A percentile compares a stretch with the other conserved stretches of the same genome.
Conservation (phyloP, 208 protist species). For the Novymonas esmeraldas region DNA sequence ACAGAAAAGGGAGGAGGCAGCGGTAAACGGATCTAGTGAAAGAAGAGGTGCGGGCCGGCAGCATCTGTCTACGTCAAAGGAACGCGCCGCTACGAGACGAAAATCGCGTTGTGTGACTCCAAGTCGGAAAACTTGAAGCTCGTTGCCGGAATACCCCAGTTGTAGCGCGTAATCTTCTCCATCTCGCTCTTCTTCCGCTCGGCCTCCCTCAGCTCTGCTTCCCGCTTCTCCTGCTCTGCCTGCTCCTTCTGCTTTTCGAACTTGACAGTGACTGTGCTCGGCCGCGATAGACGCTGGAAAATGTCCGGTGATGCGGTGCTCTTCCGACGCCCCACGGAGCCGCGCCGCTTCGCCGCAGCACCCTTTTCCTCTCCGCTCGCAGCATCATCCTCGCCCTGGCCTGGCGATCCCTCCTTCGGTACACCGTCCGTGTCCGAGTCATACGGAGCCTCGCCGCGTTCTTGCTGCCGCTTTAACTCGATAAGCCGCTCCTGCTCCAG, state of each 20-base stretch:
- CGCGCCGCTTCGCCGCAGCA: constrained; percentile 1
- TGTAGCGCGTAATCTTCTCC: constrained; percentile 32
- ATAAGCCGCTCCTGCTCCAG: constrained; percentile 34
- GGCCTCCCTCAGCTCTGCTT: constrained; percentile 21
- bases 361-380: constrained; percentile 6
- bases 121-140: constrained; percentile 57
- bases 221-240: constrained; percentile 30
- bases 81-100: background rate
- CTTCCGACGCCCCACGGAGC: constrained; percentile 2
- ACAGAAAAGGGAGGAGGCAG: no score
- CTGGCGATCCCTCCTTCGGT: background rate
- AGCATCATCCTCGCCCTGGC: background rate
- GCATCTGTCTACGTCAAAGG: background rate
- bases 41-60: no score
- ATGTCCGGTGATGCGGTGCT: constrained; percentile 31
- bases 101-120: constrained; percentile 49
- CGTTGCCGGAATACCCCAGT: constrained; percentile 45
- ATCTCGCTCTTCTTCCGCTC: constrained; percentile 34
- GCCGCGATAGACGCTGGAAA: constrained; percentile 65
- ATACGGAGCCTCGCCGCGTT: constrained; percentile 22
- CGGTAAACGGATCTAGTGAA: no score
- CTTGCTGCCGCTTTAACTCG: constrained; percentile 31
- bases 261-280: constrained; percentile 34
- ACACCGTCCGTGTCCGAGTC: constrained; percentile 8
- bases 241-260: constrained; percentile 38